A percentile compares a stretch with the other conserved stretches of the same genome.
phyloP scores from a whole-genome alignment of 805 yeast genomes.

The Candida pini region DNA sequence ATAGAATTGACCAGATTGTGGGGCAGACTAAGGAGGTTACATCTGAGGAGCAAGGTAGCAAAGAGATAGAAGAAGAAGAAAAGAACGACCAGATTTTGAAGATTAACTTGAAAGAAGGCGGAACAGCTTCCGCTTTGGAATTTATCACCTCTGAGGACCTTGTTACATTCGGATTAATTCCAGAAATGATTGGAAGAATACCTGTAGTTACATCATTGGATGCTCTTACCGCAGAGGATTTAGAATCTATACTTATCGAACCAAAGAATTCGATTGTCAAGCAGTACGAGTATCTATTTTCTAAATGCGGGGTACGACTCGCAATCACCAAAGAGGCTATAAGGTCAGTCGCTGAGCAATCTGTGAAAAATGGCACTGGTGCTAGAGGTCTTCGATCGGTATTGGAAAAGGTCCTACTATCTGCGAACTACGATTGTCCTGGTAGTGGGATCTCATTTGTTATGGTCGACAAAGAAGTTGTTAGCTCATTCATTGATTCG shows the following conservation, averaged over 20 bases:
- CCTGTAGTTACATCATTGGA: slow-evolving; percentile 48
- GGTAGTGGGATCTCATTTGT: slow-evolving; percentile 50
- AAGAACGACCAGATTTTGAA: slow-evolving; percentile 27
- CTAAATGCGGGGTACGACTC: slow-evolving; percentile 45
- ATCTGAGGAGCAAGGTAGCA: neutral
- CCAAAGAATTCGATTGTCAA: slow-evolving; percentile 50
- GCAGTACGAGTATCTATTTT: slow-evolving; percentile 50
- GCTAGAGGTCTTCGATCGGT: slow-evolving; percentile 56
- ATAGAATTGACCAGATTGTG: slow-evolving; percentile 31
- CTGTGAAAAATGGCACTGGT: slow-evolving; percentile 51
- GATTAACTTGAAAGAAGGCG: slow-evolving; percentile 32
- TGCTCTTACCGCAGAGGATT: slow-evolving; percentile 39
- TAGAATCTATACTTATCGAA: slow-evolving; percentile 45
- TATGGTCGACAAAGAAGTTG: slow-evolving; percentile 40
- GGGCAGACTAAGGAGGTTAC: slow-evolving; percentile 7
- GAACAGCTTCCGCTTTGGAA: slow-evolving; percentile 36
- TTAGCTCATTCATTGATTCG: slow-evolving; percentile 18
- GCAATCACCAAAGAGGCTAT: slow-evolving; percentile 45
- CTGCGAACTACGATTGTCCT: slow-evolving; percentile 55
- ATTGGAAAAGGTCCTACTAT: slow-evolving; percentile 44
- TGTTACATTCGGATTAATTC: slow-evolving; percentile 48
- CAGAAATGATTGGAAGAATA: slow-evolving; percentile 55
- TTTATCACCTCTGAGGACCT: slow-evolving; percentile 46
- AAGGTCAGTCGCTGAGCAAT: slow-evolving; percentile 40
- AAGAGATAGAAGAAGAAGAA: neutral